These are phyloP conservation scores for Fusarium illudens DNA, from an alignment of 2,329 filamentous ascomycete species.

Conservation along the genomic window DNA sequence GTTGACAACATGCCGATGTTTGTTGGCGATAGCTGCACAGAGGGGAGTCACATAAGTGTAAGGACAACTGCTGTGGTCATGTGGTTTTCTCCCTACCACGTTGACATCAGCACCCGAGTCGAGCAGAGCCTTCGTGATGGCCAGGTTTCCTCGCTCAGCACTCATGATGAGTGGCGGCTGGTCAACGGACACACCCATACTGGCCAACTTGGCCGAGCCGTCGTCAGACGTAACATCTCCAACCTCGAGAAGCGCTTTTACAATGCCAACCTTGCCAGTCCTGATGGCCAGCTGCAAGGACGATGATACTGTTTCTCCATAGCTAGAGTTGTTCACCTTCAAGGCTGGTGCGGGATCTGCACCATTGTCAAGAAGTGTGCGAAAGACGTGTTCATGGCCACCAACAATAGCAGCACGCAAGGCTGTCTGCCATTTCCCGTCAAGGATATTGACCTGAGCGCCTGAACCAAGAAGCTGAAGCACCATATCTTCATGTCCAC, in stretches of 20 bases:
- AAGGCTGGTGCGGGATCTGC: neutral
- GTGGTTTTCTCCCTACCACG: neutral
- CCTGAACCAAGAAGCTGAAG: neutral
- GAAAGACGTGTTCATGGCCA: neutral
- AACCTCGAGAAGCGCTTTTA: neutral
- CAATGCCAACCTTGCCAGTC: neutral
- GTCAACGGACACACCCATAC: neutral
- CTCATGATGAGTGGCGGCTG: neutral
- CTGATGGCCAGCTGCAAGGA: neutral
- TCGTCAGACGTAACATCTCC: neutral
- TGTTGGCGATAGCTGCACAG: neutral
- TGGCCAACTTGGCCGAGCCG: neutral
- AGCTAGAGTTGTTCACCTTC: neutral
- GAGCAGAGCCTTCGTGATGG: neutral
- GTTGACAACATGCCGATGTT: neutral
- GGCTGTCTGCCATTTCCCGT: conserved; percentile 9
- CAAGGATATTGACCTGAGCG: conserved; percentile 5
- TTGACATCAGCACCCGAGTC: neutral
- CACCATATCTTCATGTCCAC: neutral
- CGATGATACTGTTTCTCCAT: neutral
- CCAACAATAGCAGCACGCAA: conserved; percentile 1
- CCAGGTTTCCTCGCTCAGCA: neutral
- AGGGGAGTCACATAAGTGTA: neutral
- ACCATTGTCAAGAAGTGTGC: neutral
- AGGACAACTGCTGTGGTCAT: neutral